A percentile compares a stretch with the other conserved stretches of the same genome.
These are phyloP conservation scores for Scutellaria barbata DNA, from an alignment of 257 asterid species.

Conservation along the genomic window DNA sequence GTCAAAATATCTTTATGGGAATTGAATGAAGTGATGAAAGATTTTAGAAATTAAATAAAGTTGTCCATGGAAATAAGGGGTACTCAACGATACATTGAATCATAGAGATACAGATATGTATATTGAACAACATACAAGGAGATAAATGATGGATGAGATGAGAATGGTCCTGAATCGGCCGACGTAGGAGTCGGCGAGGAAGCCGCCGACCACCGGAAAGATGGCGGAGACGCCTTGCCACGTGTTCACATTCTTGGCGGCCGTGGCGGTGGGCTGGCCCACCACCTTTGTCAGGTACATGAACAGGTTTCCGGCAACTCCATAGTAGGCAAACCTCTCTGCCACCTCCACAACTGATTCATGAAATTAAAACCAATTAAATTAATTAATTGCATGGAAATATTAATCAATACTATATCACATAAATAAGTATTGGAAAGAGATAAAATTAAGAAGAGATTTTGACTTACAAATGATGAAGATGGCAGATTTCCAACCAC, in stretches of 20 bases:
- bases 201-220: conserved; percentile 64
- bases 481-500: conserved; percentile 72
- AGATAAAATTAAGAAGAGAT: neutral
- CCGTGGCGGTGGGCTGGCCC: conserved; percentile 60
- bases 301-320: conserved; percentile 64
- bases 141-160: conserved; percentile 54
- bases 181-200: conserved; percentile 68
- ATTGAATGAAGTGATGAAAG: conserved; percentile 10
- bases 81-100: conserved; percentile 9
- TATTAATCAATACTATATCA: neutral
- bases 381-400: neutral
- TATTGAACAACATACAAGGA: conserved; percentile 38
- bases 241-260: conserved; percentile 69
- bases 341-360: conserved; percentile 66
- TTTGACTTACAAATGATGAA: conserved; percentile 60
- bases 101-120: neutral
- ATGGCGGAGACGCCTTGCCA: conserved; percentile 74
- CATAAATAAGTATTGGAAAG: neutral
- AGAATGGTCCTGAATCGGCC: conserved; percentile 65
- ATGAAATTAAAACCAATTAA: neutral
- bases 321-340: conserved; percentile 66
- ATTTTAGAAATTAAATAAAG: neutral
- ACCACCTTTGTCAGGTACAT: conserved; percentile 56
- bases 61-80: neutral
- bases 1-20: neutral